These are phyloP conservation scores for Piedraia hortae DNA, from an alignment of 2,329 filamentous ascomycete species.

Conservation along the genomic window DNA sequence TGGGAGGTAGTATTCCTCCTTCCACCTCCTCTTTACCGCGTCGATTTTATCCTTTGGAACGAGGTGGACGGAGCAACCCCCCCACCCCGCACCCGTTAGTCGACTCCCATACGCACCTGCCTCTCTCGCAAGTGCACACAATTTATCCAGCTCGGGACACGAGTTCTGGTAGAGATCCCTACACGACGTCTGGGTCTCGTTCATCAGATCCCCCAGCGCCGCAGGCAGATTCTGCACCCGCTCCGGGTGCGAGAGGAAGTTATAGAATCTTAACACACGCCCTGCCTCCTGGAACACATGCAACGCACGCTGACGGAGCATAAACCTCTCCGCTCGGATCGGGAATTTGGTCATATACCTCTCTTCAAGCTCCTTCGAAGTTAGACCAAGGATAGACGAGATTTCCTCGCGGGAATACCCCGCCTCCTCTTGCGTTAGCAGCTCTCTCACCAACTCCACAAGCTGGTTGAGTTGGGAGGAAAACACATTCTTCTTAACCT, in stretches of 20 bases:
- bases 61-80: conserved; percentile 82
- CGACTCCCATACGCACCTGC: conserved; percentile 66
- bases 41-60: conserved; percentile 62
- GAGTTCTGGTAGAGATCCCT: conserved; percentile 74
- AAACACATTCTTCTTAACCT: conserved; percentile 21
- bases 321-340: conserved; percentile 65
- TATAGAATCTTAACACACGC: conserved; percentile 60
- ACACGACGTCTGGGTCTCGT: conserved; percentile 70
- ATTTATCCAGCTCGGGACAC: conserved; percentile 69
- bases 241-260: conserved; percentile 35
- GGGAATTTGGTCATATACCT: conserved; percentile 72
- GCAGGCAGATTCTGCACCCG: conserved; percentile 40
- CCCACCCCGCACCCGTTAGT: conserved; percentile 86
- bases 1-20: conserved; percentile 57
- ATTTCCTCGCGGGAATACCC: conserved; percentile 80
- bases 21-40: conserved; percentile 48
- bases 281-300: conserved; percentile 81
- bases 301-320: conserved; percentile 59
- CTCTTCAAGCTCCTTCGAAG: conserved; percentile 41
- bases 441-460: conserved; percentile 37
- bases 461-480: conserved; percentile 43
- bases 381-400: conserved; percentile 38
- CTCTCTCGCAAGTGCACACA: conserved; percentile 51
- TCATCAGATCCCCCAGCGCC: conserved; percentile 57
- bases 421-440: conserved; percentile 47